Conservation (phyloP, 129 eudicot species). For the Artemisia annua region DNA sequence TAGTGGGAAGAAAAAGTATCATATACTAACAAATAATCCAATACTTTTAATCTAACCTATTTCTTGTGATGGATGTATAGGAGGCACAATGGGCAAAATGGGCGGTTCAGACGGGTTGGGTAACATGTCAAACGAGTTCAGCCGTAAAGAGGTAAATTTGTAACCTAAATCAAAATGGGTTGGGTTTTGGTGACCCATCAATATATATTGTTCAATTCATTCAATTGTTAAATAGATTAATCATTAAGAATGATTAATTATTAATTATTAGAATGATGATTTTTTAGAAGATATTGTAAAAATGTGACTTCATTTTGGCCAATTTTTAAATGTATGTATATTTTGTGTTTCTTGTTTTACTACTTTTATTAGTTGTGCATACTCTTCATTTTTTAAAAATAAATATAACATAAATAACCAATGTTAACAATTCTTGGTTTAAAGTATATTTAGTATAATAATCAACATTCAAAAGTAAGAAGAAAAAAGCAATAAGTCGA, state of each 20-base stretch:
- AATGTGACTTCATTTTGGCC: not conserved
- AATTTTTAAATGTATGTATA: not conserved
- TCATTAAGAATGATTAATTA: not conserved
- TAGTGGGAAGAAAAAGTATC: not conserved
- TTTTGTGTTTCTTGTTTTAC: no score
- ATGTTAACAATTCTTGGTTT: no score
- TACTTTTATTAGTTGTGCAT: no score
- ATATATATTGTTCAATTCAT: not conserved
- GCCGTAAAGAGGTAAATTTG: conserved; percentile 3
- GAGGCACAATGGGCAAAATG: conserved; percentile 30
- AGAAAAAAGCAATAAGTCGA: no score
- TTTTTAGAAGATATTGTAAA: not conserved
- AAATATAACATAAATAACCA: no score
- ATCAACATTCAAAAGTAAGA: no score
- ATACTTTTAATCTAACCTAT: conserved; percentile 1
- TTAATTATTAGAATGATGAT: conserved; percentile 3
- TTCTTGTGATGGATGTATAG: conserved; percentile 12
- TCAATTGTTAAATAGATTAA: not conserved
- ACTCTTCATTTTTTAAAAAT: no score
- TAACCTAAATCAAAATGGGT: not conserved
- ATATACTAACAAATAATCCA: not conserved
- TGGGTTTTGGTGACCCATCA: not conserved
- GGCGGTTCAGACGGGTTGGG: conserved; percentile 15
- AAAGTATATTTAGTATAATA: no score
- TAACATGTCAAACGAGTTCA: not conserved